These are phyloP conservation scores for Neoascochyta sp. DNA, from an alignment of 2,329 filamentous ascomycete genomes.

Conservation along the genomic window DNA sequence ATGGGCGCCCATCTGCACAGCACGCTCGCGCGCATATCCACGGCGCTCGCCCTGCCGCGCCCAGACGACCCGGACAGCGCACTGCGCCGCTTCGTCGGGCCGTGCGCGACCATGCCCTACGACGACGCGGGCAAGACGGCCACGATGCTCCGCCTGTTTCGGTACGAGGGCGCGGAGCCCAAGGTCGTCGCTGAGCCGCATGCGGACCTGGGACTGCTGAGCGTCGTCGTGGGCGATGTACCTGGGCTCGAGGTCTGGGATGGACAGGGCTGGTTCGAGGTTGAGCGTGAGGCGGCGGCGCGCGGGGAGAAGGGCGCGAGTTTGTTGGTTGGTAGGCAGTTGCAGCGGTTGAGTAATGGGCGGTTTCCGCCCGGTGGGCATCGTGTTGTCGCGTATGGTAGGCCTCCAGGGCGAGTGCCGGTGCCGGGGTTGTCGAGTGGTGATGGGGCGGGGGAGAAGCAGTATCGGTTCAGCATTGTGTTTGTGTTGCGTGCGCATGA, in stretches of 20 bases:
- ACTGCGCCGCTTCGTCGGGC: slow-evolving; percentile 25
- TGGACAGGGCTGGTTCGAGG: slow-evolving; percentile 19
- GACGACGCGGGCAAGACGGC: slow-evolving; percentile 25
- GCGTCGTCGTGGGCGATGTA: slow-evolving; percentile 33
- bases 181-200: slow-evolving; percentile 39
- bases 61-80: slow-evolving; percentile 10
- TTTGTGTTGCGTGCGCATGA: slow-evolving; percentile 37
- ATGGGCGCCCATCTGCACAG: slow-evolving; percentile 25
- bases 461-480: slow-evolving; percentile 36
- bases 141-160: slow-evolving; percentile 37
- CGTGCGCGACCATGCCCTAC: slow-evolving; percentile 19
- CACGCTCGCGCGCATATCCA: slow-evolving; percentile 23
- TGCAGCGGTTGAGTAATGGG: slow-evolving; percentile 27
- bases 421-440: background rate
- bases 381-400: slow-evolving; percentile 34
- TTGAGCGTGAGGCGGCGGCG: slow-evolving; percentile 26
- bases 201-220: slow-evolving; percentile 34
- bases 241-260: slow-evolving; percentile 39
- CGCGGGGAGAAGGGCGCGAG: slow-evolving; percentile 18
- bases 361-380: slow-evolving; percentile 34
- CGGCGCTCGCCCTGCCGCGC: slow-evolving; percentile 15
- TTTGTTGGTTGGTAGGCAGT: slow-evolving; percentile 29
- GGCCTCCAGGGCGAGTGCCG: background rate
- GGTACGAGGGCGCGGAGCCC: slow-evolving; percentile 34
- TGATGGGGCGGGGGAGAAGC: slow-evolving; percentile 3